Conservation (phyloP, 139 green algal genomes). For the Chlorella sp. region DNA sequence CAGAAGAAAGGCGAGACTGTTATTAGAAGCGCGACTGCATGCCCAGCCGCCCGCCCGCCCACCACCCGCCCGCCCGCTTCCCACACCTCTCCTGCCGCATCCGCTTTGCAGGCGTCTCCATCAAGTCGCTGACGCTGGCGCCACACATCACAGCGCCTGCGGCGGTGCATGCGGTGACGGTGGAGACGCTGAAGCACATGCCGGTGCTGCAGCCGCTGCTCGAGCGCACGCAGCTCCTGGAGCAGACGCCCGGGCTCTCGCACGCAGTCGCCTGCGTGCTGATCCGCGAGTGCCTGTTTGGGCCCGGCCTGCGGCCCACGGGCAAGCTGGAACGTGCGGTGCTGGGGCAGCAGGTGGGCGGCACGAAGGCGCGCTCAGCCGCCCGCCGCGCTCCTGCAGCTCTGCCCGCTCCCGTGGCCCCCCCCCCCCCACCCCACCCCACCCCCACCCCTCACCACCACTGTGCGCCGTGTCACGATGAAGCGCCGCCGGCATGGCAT, state of each 20-base stretch:
- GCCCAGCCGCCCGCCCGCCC: too few relatives aligned
- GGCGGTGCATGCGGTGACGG: constrained; percentile 74
- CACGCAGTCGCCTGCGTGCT: constrained; percentile 53
- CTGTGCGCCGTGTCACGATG: too few relatives aligned
- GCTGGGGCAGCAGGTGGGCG: constrained; percentile 41
- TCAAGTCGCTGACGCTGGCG: constrained; percentile 83
- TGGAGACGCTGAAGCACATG: constrained; percentile 80
- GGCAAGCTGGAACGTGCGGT: constrained; percentile 63
- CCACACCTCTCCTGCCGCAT: too few relatives aligned
- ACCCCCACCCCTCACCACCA: too few relatives aligned
- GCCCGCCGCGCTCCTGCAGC: too few relatives aligned
- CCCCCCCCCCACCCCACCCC: background rate
- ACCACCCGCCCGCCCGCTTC: too few relatives aligned
- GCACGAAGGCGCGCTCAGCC: too few relatives aligned
- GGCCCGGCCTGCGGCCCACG: constrained; percentile 52
- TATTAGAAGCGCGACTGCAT: too few relatives aligned
- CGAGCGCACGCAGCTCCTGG: constrained; percentile 39
- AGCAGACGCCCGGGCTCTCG: constrained; percentile 28
- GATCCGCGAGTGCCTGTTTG: constrained; percentile 78
- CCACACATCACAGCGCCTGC: constrained; percentile 50
- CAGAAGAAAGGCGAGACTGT: too few relatives aligned
- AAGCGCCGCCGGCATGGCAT: background rate
- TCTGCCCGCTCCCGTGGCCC: constrained; percentile 10
- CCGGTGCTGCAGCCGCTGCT: constrained; percentile 64
- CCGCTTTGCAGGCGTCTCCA: constrained; percentile 35